phyloP scores from a whole-genome alignment of 202 grass and related monocot species.

The Zoysia matrella region DNA sequence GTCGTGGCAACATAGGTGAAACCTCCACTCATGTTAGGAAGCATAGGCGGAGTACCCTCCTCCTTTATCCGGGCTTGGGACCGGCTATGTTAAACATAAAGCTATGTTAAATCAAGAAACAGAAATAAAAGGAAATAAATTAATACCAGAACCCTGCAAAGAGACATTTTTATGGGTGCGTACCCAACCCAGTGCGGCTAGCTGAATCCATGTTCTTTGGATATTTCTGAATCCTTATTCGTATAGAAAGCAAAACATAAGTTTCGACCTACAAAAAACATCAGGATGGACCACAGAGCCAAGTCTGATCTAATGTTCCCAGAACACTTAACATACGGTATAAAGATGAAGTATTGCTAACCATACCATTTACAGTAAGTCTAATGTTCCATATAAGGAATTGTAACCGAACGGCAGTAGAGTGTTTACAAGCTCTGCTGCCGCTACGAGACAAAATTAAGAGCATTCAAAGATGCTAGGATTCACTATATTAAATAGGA shows the following conservation, averaged over 20 bases:
- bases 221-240: not conserved
- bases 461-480: not conserved
- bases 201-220: not conserved
- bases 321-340: not conserved
- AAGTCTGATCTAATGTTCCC: not conserved
- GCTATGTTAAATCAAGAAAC: too few species aligned
- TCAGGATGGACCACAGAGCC: too few species aligned
- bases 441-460: not conserved
- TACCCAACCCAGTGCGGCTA: not conserved
- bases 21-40: too few species aligned
- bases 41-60: too few species aligned
- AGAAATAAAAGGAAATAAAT: constrained; percentile 9
- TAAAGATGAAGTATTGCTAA: constrained; percentile 4
- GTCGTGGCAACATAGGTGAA: too few species aligned
- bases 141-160: constrained; percentile 10
- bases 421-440: not conserved
- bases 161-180: not conserved
- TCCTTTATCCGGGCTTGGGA: too few species aligned
- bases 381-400: constrained; percentile 21
- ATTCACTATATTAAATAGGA: constrained; percentile 15
- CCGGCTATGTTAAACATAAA: too few species aligned
- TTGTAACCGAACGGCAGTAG: not conserved
- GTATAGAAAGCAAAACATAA: too few species aligned
- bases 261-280: too few species aligned
- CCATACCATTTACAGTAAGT: constrained; percentile 19